A percentile compares a stretch with the other conserved stretches of the same genome.
Evolutionary conservation across 2,329 filamentous ascomycete genomes (phyloP).

Genomic region (Clonostachys rosea): DNA sequence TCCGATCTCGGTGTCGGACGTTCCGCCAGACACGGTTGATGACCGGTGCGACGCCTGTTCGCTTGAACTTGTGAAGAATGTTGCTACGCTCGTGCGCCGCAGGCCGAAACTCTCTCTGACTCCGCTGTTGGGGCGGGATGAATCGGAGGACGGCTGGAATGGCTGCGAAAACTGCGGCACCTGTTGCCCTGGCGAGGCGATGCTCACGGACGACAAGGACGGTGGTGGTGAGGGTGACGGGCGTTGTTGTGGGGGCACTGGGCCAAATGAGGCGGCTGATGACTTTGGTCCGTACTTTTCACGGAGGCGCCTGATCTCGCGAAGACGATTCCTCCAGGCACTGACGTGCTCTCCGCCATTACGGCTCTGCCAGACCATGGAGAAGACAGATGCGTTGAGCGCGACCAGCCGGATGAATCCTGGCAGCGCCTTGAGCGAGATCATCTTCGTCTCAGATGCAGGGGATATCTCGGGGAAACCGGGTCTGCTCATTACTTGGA

Average conservation of each 20-base stretch:
- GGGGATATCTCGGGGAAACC: constrained; percentile 91
- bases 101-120: constrained; percentile 58
- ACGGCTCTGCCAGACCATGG: constrained; percentile 78
- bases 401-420: constrained; percentile 84
- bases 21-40: constrained; percentile 49
- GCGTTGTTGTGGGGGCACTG: background rate
- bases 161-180: constrained; percentile 4
- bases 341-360: constrained; percentile 80
- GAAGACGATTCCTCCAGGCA: constrained; percentile 82
- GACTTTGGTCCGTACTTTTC: constrained; percentile 56
- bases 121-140: constrained; percentile 36
- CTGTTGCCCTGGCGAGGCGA: background rate
- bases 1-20: constrained; percentile 48
- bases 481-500: constrained; percentile 82
- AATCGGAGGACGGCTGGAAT: constrained; percentile 14
- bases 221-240: constrained; percentile 17
- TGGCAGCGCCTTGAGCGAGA: constrained; percentile 77
- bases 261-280: constrained; percentile 6
- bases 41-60: constrained; percentile 54
- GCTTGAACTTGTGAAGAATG: constrained; percentile 55
- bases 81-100: constrained; percentile 59
- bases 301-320: constrained; percentile 78
- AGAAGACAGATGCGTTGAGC: constrained; percentile 91
- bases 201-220: constrained; percentile 17
- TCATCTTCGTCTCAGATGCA: constrained; percentile 82